Conservation (phyloP, 1,139 yeast species). For the Trichomonascaceae sp. region DNA sequence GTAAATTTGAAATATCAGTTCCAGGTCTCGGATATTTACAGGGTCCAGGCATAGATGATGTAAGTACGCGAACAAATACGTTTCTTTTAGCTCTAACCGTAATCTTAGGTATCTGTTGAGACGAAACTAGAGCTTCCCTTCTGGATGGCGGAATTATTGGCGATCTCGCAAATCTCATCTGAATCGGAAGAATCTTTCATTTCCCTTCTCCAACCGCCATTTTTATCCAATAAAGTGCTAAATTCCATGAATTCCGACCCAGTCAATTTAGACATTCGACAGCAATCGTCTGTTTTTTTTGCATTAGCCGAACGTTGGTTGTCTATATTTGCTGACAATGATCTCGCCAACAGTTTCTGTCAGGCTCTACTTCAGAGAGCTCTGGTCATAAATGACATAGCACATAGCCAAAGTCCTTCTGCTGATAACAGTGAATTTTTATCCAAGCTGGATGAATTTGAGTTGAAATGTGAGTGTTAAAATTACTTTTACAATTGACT, state of each 20-base stretch:
- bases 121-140: constrained; percentile 75
- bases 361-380: constrained; percentile 58
- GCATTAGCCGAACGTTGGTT: constrained; percentile 71
- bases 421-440: constrained; percentile 43
- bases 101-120: constrained; percentile 42
- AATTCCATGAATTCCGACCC: constrained; percentile 83
- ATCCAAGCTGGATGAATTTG: constrained; percentile 69
- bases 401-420: constrained; percentile 45
- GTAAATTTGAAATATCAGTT: constrained; percentile 67
- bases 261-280: constrained; percentile 57
- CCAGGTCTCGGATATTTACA: constrained; percentile 88
- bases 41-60: constrained; percentile 63
- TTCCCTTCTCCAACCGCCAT: constrained; percentile 62
- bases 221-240: constrained; percentile 54
- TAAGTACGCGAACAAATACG: constrained; percentile 14
- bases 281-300: constrained; percentile 62
- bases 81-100: background rate
- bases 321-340: constrained; percentile 58
- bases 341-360: constrained; percentile 47
- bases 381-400: constrained; percentile 64
- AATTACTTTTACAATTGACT: background rate
- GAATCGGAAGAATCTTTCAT: constrained; percentile 52
- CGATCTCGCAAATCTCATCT: constrained; percentile 35
- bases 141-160: constrained; percentile 83
- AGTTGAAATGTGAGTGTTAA: constrained; percentile 39